A percentile compares a stretch with the other conserved stretches of the same genome.
phyloP scores from a whole-genome alignment of 495 filamentous ascomycete genomes.

The Elasticomyces elasticus region DNA sequence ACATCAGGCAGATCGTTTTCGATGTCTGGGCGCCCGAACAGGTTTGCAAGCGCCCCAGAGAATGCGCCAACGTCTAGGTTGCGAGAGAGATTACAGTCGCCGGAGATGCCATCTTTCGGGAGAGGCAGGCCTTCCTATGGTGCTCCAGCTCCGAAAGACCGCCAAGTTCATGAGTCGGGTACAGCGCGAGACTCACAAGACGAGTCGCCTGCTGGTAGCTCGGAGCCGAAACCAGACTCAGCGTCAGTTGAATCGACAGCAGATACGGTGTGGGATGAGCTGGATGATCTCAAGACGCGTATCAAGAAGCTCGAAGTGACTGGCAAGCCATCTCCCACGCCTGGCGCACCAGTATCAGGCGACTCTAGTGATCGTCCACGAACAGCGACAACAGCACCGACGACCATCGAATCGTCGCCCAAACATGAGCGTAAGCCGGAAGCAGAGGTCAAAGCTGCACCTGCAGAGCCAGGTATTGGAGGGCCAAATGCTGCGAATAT shows the following conservation, averaged over 20 bases:
- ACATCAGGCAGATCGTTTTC: conserved; percentile 12
- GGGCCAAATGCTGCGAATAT: conserved; percentile 35
- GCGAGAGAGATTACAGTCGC: conserved; percentile 1
- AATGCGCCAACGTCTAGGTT: conserved; percentile 1
- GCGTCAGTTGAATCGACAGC: conserved; percentile 79
- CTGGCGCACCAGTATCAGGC: conserved; percentile 65
- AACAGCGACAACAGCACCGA: conserved; percentile 88
- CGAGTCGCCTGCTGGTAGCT: conserved; percentile 24
- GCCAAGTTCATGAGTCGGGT: conserved; percentile 13
- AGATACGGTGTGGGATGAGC: conserved; percentile 93
- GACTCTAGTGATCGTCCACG: conserved; percentile 70
- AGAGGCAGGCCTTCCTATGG: conserved; percentile 20
- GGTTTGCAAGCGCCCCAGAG: conserved; percentile 1
- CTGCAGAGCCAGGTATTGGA: conserved; percentile 11
- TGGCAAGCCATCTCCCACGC: conserved; percentile 72
- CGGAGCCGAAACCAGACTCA: conserved; percentile 42
- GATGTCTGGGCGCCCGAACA: neutral
- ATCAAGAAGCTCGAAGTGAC: conserved; percentile 88
- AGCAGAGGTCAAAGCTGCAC: neutral
- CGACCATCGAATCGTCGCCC: conserved; percentile 81
- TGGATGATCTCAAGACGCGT: conserved; percentile 90
- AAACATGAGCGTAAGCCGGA: conserved; percentile 46
- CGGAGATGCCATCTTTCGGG: conserved; percentile 17
- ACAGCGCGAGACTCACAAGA: conserved; percentile 43
- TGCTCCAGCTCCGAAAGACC: neutral